Conservation (phyloP, 441 rosid genomes). For the Pelargonium cotyledonis region DNA sequence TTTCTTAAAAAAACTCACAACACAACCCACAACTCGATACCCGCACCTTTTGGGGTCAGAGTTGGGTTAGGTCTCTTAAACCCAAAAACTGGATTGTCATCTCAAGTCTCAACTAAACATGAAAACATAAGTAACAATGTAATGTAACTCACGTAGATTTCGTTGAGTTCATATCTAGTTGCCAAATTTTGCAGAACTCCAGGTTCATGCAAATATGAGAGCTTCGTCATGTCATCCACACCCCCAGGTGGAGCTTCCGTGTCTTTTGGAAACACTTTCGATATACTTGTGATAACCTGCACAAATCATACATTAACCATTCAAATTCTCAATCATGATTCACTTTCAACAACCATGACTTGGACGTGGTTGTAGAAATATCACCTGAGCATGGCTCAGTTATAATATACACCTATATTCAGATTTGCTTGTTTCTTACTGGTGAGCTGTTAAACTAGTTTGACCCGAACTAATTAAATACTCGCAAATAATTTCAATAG, state of each 20-base stretch:
- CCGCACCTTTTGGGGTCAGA: too few relatives aligned
- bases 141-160: slow-evolving; percentile 65
- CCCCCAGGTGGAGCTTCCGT: slow-evolving; percentile 66
- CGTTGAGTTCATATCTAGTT: slow-evolving; percentile 85
- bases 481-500: background rate
- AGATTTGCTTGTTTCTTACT: background rate
- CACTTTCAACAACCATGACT: too few relatives aligned
- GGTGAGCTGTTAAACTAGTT: background rate
- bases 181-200: slow-evolving; percentile 85
- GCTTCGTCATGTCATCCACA: slow-evolving; percentile 92
- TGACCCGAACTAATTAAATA: background rate
- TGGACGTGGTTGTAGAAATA: background rate
- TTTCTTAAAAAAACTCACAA: too few relatives aligned
- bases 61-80: too few relatives aligned
- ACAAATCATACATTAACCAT: background rate
- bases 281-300: slow-evolving; percentile 47
- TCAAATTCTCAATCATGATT: too few relatives aligned
- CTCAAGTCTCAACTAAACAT: background rate
- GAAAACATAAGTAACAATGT: slow-evolving; percentile 11
- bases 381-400: background rate
- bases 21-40: too few relatives aligned
- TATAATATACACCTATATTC: background rate
- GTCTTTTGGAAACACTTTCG: slow-evolving; percentile 52
- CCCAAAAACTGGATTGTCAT: too few relatives aligned
- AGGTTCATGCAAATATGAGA: slow-evolving; percentile 91